Evolutionary conservation across 2,329 filamentous ascomycete genomes (phyloP).

Genomic region (Nigrospora osmanthi): DNA sequence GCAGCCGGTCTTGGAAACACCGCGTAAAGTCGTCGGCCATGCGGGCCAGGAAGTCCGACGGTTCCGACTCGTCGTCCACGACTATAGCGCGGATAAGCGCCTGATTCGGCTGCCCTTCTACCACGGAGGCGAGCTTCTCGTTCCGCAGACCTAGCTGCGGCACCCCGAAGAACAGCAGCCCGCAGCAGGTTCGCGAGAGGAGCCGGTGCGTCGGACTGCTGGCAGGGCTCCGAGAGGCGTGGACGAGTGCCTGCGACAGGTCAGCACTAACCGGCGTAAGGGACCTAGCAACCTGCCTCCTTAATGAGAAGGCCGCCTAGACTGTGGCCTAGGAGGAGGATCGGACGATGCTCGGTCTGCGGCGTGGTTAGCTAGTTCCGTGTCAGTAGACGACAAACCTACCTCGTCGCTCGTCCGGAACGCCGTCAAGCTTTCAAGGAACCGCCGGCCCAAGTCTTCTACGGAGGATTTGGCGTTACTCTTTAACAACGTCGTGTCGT

Average conservation of each 20-base stretch:
- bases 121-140: conserved; percentile 9
- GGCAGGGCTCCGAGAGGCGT: conserved; percentile 4
- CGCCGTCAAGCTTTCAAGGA: conserved; percentile 8
- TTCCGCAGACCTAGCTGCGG: conserved; percentile 17
- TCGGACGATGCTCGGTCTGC: conserved; percentile 8
- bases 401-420: conserved; percentile 8
- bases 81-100: conserved; percentile 10
- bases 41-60: conserved; percentile 10
- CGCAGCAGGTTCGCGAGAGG: conserved; percentile 10
- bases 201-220: neutral
- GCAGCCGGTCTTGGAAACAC: conserved; percentile 8
- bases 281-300: conserved; percentile 7
- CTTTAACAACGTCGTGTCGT: conserved; percentile 14
- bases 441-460: conserved; percentile 6
- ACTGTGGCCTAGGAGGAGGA: conserved; percentile 18
- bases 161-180: conserved; percentile 19
- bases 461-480: conserved; percentile 13
- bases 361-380: neutral
- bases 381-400: neutral
- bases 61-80: conserved; percentile 11
- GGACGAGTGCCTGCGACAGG: conserved; percentile 8
- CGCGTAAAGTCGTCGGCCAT: conserved; percentile 10
- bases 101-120: conserved; percentile 15
- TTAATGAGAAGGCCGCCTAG: conserved; percentile 18
- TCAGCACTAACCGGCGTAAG: neutral